Percentiles rank a stretch among this genome's conserved stretches.
phyloP scores from a whole-genome alignment of 2,329 filamentous ascomycete species.

The Claviceps citrina region DNA sequence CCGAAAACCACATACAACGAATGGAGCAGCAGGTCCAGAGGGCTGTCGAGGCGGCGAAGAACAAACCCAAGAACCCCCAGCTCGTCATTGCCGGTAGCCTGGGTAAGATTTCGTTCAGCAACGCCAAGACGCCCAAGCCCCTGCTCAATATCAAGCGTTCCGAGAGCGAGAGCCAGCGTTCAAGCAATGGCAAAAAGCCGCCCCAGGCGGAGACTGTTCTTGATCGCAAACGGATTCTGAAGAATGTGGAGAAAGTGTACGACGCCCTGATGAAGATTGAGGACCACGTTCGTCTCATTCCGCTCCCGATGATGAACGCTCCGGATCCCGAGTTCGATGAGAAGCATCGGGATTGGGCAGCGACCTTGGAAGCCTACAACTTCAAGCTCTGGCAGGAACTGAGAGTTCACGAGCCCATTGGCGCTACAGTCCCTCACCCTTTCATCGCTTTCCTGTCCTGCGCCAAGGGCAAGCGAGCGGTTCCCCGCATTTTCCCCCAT shows the following conservation, averaged over 20 bases:
- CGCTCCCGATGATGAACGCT: constrained; percentile 39
- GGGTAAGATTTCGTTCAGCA: constrained; percentile 97
- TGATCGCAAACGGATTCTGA: constrained; percentile 69
- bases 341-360: constrained; percentile 59
- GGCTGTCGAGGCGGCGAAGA: constrained; percentile 92
- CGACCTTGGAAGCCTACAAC: constrained; percentile 50
- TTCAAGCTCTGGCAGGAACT: constrained; percentile 69
- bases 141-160: constrained; percentile 86
- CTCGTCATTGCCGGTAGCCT: constrained; percentile 90
- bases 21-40: constrained; percentile 99
- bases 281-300: constrained; percentile 74
- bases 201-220: constrained; percentile 30
- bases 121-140: constrained; percentile 91
- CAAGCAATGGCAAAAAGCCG: constrained; percentile 31
- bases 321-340: constrained; percentile 52
- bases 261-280: constrained; percentile 82
- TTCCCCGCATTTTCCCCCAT: constrained; percentile 87
- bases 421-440: constrained; percentile 61
- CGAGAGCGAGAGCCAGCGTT: constrained; percentile 47
- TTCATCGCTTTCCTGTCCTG: constrained; percentile 95
- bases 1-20: constrained; percentile 93
- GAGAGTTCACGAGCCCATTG: constrained; percentile 87
- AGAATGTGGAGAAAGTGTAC: constrained; percentile 82
- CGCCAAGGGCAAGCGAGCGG: constrained; percentile 88
- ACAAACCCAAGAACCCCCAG: constrained; percentile 94